phyloP scores from a whole-genome alignment of 495 filamentous ascomycete genomes.

The Xylaria bambusicola region DNA sequence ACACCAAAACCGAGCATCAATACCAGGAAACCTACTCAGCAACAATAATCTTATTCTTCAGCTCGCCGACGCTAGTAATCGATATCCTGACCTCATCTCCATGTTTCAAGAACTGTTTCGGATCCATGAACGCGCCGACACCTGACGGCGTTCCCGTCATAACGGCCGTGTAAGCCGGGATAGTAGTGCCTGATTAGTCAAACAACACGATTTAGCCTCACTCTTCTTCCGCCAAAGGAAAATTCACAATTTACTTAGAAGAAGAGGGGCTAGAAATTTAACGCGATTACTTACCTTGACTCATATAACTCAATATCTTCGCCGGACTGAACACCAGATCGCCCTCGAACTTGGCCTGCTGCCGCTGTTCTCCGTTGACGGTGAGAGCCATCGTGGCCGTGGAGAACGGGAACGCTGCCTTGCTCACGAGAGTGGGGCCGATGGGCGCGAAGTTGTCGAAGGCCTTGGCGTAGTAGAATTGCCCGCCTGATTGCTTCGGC shows the following conservation, averaged over 20 bases:
- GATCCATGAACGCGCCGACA: conserved; percentile 39
- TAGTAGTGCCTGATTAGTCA: conserved; percentile 27
- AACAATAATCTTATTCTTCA: conserved; percentile 38
- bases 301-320: conserved; percentile 34
- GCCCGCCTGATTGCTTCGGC: conserved; percentile 39
- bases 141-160: conserved; percentile 49
- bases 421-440: conserved; percentile 40
- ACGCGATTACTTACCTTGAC: conserved; percentile 25
- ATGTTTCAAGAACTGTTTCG: conserved; percentile 37
- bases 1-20: too few species aligned
- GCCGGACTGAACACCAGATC: conserved; percentile 40
- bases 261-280: too few species aligned
- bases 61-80: conserved; percentile 32
- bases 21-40: conserved; percentile 24
- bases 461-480: conserved; percentile 48
- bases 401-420: conserved; percentile 13
- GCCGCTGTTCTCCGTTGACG: conserved; percentile 44
- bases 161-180: conserved; percentile 37
- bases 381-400: conserved; percentile 27
- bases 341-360: conserved; percentile 29
- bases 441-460: conserved; percentile 53
- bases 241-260: too few species aligned
- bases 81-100: conserved; percentile 44
- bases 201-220: too few species aligned
- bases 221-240: too few species aligned